Conservation (phyloP, 176 grass and related monocot species). For the Avena sativa region DNA sequence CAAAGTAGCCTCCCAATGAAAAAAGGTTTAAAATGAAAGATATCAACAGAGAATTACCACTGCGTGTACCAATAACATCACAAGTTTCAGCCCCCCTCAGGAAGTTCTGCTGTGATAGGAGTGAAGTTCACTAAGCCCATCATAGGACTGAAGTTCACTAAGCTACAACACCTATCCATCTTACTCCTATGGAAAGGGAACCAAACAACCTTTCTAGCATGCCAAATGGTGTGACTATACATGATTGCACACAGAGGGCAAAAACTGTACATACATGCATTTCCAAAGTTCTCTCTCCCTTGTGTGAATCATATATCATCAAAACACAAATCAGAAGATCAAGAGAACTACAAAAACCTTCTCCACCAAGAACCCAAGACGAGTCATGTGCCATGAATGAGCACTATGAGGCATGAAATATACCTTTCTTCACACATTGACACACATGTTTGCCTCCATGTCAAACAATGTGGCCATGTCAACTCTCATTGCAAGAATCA, state of each 20-base stretch:
- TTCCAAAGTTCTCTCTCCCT: constrained; percentile 38
- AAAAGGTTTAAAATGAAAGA: neutral
- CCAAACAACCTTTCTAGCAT: constrained; percentile 36
- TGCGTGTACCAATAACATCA: constrained; percentile 31
- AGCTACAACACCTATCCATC: constrained; percentile 48
- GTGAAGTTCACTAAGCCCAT: neutral
- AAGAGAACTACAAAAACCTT: constrained; percentile 46
- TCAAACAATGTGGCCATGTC: neutral
- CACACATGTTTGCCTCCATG: constrained; percentile 9
- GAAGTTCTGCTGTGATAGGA: constrained; percentile 27
- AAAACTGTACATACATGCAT: constrained; percentile 67
- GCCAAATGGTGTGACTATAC: constrained; percentile 42
- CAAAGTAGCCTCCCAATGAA: constrained; percentile 5
- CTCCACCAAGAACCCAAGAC: constrained; percentile 19
- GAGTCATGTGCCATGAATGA: constrained; percentile 20
- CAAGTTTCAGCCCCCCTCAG: constrained; percentile 14
- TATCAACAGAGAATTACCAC: constrained; percentile 38
- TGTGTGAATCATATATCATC: constrained; percentile 30
- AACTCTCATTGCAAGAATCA: constrained; percentile 55
- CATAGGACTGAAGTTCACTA: constrained; percentile 24
- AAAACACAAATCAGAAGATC: constrained; percentile 33
- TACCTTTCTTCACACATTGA: constrained; percentile 37
- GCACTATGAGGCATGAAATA: constrained; percentile 42
- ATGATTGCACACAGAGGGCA: constrained; percentile 28
- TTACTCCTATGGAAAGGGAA: constrained; percentile 27